These are phyloP conservation scores for Colletotrichum abscissum DNA, from an alignment of 2,329 filamentous ascomycete species.

Conservation along the genomic window DNA sequence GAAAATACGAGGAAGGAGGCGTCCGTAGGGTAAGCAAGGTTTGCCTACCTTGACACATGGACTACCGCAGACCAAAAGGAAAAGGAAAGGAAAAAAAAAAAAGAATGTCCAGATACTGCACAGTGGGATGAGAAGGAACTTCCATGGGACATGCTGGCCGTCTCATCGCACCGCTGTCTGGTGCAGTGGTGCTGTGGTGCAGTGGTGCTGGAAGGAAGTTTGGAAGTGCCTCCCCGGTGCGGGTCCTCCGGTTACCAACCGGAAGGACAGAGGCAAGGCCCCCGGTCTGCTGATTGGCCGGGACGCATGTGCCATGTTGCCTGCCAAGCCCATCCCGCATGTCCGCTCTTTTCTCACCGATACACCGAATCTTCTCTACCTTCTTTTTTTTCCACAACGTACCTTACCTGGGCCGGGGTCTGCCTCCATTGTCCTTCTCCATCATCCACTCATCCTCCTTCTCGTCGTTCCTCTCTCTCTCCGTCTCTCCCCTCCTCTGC, in stretches of 20 bases:
- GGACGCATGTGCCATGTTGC: conserved; percentile 25
- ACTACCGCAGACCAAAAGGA: too few species aligned
- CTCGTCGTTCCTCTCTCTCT: not conserved
- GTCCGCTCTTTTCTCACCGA: conserved; percentile 35
- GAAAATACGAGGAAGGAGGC: not conserved
- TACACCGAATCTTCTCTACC: conserved; percentile 32
- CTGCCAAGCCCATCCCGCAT: conserved; percentile 28
- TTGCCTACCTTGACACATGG: not conserved
- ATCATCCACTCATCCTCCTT: not conserved
- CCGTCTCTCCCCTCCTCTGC: not conserved
- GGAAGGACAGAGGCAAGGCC: conserved; percentile 30
- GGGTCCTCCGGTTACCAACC: conserved; percentile 31
- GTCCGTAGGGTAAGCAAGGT: not conserved
- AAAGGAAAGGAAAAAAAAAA: too few species aligned
- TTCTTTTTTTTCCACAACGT: conserved; percentile 6
- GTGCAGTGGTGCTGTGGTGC: too few species aligned
- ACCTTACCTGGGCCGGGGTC: not conserved
- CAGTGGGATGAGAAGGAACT: too few species aligned
- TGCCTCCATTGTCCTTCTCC: not conserved
- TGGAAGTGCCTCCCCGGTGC: conserved; percentile 1
- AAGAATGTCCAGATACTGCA: too few species aligned
- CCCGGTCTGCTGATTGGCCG: conserved; percentile 21
- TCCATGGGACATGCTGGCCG: too few species aligned
- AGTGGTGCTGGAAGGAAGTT: not conserved
- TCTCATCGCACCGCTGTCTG: not conserved